phyloP scores from a whole-genome alignment of 2,329 filamentous ascomycete genomes.

The Penicillium concentricum region DNA sequence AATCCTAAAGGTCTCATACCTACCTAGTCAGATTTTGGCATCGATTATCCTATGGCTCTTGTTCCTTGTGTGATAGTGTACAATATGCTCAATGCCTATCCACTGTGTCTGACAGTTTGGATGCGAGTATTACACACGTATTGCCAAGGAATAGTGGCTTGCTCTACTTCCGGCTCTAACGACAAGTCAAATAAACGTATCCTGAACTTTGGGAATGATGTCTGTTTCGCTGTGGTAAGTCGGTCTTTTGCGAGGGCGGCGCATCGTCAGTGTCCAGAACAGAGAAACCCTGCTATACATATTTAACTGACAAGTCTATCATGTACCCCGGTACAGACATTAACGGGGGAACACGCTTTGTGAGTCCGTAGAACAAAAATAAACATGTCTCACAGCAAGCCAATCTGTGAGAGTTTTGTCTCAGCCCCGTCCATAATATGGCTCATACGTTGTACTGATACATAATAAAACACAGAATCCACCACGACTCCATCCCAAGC shows the following conservation, averaged over 20 bases:
- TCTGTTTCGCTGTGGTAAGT: neutral
- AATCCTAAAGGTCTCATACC: neutral
- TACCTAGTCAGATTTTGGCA: too few relatives aligned
- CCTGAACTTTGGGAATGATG: neutral
- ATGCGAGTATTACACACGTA: neutral
- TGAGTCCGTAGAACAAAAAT: neutral
- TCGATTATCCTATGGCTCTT: neutral
- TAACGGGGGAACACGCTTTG: neutral
- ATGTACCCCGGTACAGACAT: neutral
- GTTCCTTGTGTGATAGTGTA: neutral
- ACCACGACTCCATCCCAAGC: neutral
- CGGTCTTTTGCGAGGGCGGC: neutral
- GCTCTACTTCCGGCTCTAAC: neutral
- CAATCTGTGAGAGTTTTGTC: neutral
- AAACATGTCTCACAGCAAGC: neutral
- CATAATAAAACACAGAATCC: neutral
- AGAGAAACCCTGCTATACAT: neutral
- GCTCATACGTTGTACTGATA: neutral
- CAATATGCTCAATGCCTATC: neutral
- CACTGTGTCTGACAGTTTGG: too few relatives aligned
- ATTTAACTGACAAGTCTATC: neutral
- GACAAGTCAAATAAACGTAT: neutral
- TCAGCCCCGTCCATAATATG: neutral
- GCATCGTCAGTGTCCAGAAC: neutral
- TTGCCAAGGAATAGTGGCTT: neutral